These are phyloP conservation scores for Fereydounia khargensis DNA, from an alignment of 1,284 basidiomycete species.

Conservation along the genomic window DNA sequence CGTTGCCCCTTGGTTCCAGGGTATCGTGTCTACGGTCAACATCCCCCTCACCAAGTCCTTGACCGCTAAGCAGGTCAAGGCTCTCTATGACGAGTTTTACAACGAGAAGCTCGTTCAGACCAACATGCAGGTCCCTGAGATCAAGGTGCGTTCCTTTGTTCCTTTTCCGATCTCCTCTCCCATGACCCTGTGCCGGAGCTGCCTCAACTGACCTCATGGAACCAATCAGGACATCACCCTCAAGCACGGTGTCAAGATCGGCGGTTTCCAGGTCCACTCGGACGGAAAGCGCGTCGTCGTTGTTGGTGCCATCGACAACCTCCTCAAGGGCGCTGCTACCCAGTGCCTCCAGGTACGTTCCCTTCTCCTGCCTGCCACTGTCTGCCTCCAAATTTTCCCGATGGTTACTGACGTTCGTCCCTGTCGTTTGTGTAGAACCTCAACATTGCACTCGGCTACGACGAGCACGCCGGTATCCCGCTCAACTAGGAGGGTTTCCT, in stretches of 20 bases:
- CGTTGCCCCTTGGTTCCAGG: conserved; percentile 93
- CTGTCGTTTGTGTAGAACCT: conserved; percentile 69
- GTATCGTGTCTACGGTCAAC: conserved; percentile 82
- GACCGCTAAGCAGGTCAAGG: conserved; percentile 71
- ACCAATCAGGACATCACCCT: conserved; percentile 66
- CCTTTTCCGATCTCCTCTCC: neutral
- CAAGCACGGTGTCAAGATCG: conserved; percentile 84
- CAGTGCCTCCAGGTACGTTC: conserved; percentile 82
- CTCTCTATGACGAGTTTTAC: conserved; percentile 79
- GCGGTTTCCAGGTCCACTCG: conserved; percentile 91
- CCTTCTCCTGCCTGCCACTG: no score
- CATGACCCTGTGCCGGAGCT: neutral
- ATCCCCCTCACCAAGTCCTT: conserved; percentile 71
- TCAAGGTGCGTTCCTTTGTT: conserved; percentile 57
- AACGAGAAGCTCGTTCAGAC: conserved; percentile 72
- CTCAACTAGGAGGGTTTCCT: no score
- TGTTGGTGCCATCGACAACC: conserved; percentile 75
- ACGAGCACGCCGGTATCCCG: conserved; percentile 81
- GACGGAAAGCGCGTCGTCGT: conserved; percentile 84
- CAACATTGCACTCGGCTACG: conserved; percentile 88
- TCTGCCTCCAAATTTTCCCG: no score
- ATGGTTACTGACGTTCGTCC: no score
- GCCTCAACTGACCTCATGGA: no score
- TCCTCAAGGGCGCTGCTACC: conserved; percentile 95
- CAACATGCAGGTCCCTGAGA: conserved; percentile 70